Evolutionary conservation across 1,139 yeast species (phyloP).

Genomic region (Sugiyamaella novakii): DNA sequence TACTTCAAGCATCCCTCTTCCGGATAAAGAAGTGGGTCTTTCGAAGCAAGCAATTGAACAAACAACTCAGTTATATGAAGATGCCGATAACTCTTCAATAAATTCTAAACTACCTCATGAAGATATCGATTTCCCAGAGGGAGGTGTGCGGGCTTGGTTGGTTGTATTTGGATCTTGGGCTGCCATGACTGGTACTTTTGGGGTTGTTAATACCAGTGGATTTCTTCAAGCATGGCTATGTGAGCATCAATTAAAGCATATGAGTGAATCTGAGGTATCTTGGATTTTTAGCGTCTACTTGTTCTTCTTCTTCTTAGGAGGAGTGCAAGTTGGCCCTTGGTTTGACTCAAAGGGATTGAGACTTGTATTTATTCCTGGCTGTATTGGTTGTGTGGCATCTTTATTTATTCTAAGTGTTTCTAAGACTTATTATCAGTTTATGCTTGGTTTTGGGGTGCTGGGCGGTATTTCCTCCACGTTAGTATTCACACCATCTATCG

Average conservation of each 20-base stretch:
- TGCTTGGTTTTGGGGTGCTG: conserved; percentile 57
- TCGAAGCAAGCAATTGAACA: neutral
- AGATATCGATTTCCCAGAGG: conserved; percentile 56
- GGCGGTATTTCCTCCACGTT: conserved; percentile 62
- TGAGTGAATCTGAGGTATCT: conserved; percentile 52
- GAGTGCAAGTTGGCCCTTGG: conserved; percentile 60
- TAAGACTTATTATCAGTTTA: conserved; percentile 56
- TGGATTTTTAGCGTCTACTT: conserved; percentile 66
- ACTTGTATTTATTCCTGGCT: conserved; percentile 46
- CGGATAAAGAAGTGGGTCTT: neutral
- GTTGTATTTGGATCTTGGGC: conserved; percentile 64
- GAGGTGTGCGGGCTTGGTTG: conserved; percentile 58
- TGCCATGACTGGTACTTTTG: conserved; percentile 62
- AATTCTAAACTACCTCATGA: conserved; percentile 22
- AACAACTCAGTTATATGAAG: neutral
- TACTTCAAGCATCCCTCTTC: neutral
- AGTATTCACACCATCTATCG: conserved; percentile 60
- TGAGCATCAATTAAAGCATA: conserved; percentile 50
- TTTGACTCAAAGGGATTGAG: conserved; percentile 52
- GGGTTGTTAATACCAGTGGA: conserved; percentile 60
- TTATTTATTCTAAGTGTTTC: conserved; percentile 58
- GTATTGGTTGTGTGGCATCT: conserved; percentile 51
- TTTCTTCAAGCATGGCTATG: conserved; percentile 61
- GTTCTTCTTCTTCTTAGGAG: conserved; percentile 59
- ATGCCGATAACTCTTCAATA: neutral